Evolutionary conservation across 2,329 filamentous ascomycete species (phyloP).

Genomic region (Tolypocladium ovalisporum): DNA sequence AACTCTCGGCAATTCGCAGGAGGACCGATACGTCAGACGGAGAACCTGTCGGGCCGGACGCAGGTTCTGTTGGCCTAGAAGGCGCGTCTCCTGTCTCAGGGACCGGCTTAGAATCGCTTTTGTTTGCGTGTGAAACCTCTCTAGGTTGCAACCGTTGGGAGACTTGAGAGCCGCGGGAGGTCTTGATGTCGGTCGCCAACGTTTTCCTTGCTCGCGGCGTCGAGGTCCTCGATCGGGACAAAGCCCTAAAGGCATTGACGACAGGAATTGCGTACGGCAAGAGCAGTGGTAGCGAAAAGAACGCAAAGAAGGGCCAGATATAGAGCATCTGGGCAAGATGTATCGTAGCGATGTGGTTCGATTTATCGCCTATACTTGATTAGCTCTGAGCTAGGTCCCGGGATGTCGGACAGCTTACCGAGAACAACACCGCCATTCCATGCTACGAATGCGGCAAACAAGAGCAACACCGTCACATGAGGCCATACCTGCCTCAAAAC

Average conservation of each 20-base stretch:
- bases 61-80: background rate
- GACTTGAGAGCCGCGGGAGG: background rate
- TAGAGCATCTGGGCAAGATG: constrained; percentile 92
- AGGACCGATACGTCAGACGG: background rate
- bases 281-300: constrained; percentile 79
- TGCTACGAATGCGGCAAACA: constrained; percentile 64
- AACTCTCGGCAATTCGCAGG: constrained; percentile 1
- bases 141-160: background rate
- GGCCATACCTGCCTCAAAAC: constrained; percentile 43
- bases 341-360: constrained; percentile 81
- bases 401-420: constrained; percentile 37
- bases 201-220: background rate
- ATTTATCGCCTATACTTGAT: constrained; percentile 64
- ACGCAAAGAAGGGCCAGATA: constrained; percentile 79
- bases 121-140: background rate
- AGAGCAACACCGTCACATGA: constrained; percentile 48
- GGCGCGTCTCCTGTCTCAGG: no score
- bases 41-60: background rate
- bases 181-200: background rate
- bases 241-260: constrained; percentile 7
- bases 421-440: constrained; percentile 92
- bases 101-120: no score
- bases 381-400: background rate
- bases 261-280: constrained; percentile 36
- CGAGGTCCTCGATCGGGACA: background rate